Evolutionary conservation across 208 protist species (phyloP).

Genomic region (Naegleria fowleri): DNA sequence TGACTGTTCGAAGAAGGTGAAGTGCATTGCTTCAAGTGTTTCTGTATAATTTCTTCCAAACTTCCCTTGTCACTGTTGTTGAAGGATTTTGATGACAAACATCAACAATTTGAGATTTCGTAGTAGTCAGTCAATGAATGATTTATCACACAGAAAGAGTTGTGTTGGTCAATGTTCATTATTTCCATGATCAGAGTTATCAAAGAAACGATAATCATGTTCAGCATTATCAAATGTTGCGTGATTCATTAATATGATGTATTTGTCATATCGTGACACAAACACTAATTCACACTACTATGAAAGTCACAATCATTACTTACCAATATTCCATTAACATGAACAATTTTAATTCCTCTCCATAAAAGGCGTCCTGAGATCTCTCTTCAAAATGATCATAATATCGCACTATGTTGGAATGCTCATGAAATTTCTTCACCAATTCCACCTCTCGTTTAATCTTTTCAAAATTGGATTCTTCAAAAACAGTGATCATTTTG

Average conservation of each 20-base stretch:
- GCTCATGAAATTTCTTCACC: background rate
- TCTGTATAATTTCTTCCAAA: background rate
- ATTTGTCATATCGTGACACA: too few species aligned
- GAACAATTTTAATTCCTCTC: background rate
- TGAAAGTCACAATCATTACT: background rate
- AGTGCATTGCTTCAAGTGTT: background rate
- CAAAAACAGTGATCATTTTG: background rate
- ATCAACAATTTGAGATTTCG: too few species aligned
- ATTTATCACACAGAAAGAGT: too few species aligned
- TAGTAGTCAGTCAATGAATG: too few species aligned
- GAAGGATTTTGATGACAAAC: too few species aligned
- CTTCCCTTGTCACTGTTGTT: background rate
- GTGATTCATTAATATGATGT: too few species aligned
- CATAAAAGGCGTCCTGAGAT: background rate
- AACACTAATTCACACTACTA: too few species aligned
- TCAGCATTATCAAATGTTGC: too few species aligned
- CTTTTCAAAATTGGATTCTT: background rate
- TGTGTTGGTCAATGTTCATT: too few species aligned
- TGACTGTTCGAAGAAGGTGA: background rate
- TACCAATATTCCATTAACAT: background rate
- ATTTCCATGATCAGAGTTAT: too few species aligned
- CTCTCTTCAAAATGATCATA: background rate
- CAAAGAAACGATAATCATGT: too few species aligned
- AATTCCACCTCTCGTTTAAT: background rate
- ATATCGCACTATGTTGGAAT: background rate